These are phyloP conservation scores for Chamaecyparis obtusa DNA, from an alignment of 75 land plant genomes.

Conservation along the genomic window DNA sequence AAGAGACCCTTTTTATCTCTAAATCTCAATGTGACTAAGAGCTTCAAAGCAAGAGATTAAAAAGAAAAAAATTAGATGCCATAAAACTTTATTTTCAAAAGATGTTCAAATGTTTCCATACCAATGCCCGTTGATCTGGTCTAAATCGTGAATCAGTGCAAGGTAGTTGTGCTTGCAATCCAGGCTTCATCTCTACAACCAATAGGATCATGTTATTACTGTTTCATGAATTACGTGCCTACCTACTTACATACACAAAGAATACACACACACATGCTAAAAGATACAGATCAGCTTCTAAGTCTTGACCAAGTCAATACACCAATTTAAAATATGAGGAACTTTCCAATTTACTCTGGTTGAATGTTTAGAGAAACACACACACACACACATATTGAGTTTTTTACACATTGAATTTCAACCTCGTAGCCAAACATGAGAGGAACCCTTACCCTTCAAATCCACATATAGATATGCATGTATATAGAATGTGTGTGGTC, in stretches of 20 bases:
- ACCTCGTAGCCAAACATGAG: not conserved
- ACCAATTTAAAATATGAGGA: not conserved
- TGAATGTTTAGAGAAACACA: not conserved
- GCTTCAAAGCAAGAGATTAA: not conserved
- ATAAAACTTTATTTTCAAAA: not conserved
- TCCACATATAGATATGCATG: not conserved
- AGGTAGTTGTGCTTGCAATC: slow-evolving; percentile 22
- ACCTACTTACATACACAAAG: not conserved
- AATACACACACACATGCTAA: not conserved
- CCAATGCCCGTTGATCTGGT: slow-evolving; percentile 49
- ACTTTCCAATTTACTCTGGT: not conserved
- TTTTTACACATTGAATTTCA: not conserved
- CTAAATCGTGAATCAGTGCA: slow-evolving; percentile 48
- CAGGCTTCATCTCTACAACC: slow-evolving; percentile 38
- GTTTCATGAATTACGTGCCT: not conserved
- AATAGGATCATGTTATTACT: not conserved
- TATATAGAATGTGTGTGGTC: not conserved
- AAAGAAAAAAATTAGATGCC: not conserved
- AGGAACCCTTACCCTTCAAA: not conserved
- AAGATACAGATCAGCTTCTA: not conserved
- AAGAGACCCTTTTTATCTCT: too few species aligned
- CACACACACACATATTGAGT: too few species aligned
- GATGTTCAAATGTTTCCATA: slow-evolving; percentile 7
- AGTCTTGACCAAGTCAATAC: not conserved
- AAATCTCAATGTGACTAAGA: too few species aligned